These are phyloP conservation scores for Secale cereale DNA, from an alignment of 176 grass and related monocot species.

Conservation along the genomic window DNA sequence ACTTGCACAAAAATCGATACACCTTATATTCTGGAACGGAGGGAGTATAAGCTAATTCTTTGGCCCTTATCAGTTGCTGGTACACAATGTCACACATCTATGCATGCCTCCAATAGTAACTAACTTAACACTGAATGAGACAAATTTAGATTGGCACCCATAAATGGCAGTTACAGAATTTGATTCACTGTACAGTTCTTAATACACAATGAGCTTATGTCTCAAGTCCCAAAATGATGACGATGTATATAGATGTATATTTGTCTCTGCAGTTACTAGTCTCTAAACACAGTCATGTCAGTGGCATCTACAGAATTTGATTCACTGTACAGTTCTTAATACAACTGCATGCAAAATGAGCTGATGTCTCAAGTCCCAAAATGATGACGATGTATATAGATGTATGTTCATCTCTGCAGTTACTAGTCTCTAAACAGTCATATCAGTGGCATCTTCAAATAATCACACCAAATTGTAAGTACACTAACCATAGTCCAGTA, in stretches of 20 bases:
- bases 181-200: neutral
- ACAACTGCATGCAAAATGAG: conserved; percentile 8
- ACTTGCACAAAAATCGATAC: too few species aligned
- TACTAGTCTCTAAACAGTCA: neutral
- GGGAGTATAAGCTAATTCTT: neutral
- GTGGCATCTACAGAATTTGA: too few species aligned
- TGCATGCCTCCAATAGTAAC: conserved; percentile 19
- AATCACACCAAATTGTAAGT: conserved; percentile 23
- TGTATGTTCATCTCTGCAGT: neutral
- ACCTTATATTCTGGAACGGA: too few species aligned
- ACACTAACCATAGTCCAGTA: neutral
- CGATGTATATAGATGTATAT: conserved; percentile 7
- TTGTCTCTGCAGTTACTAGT: neutral
- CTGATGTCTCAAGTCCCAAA: neutral
- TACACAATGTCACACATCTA: neutral
- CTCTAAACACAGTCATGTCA: neutral
- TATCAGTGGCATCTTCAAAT: conserved; percentile 16
- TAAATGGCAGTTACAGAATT: neutral
- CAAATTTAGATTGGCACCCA: neutral
- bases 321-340: neutral
- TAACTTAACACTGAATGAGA: neutral
- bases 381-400: conserved; percentile 3
- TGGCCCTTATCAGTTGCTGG: neutral
- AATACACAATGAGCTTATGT: conserved; percentile 3
- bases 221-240: neutral